Percentiles rank a stretch among this genome's conserved stretches.
phyloP scores from a whole-genome alignment of 1,139 yeast species.

The Yarrowia galli region DNA sequence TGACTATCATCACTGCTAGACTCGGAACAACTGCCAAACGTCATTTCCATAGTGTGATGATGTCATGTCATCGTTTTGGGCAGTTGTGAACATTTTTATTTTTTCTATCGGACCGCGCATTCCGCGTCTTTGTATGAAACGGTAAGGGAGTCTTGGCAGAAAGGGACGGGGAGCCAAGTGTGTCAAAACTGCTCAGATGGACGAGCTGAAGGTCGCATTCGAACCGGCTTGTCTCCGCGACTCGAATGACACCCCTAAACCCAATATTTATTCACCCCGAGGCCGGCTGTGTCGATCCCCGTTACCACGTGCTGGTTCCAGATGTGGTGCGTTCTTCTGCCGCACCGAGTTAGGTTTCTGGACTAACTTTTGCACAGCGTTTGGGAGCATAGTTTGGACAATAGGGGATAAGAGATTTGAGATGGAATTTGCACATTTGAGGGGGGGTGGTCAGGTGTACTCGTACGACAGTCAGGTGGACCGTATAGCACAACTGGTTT shows the following conservation, averaged over 20 bases:
- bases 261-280: not conserved
- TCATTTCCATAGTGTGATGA: not conserved
- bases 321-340: conserved; percentile 8
- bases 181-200: too few relatives aligned
- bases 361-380: not conserved
- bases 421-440: not conserved
- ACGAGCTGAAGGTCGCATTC: not conserved
- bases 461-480: not conserved
- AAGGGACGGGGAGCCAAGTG: too few relatives aligned
- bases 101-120: not conserved
- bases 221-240: not conserved
- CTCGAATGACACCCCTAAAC: not conserved
- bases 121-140: not conserved
- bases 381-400: conserved; percentile 6
- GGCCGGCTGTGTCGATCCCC: conserved; percentile 8
- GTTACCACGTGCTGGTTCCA: conserved; percentile 23
- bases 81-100: not conserved
- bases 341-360: not conserved
- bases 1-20: too few relatives aligned
- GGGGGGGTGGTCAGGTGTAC: not conserved
- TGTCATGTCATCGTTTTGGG: not conserved
- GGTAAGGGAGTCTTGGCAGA: conserved; percentile 6
- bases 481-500: too few relatives aligned
- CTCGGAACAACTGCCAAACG: too few relatives aligned
- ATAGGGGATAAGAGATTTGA: conserved; percentile 4